phyloP scores from a whole-genome alignment of 2,329 filamentous ascomycete species.

The Phoma sp. region DNA sequence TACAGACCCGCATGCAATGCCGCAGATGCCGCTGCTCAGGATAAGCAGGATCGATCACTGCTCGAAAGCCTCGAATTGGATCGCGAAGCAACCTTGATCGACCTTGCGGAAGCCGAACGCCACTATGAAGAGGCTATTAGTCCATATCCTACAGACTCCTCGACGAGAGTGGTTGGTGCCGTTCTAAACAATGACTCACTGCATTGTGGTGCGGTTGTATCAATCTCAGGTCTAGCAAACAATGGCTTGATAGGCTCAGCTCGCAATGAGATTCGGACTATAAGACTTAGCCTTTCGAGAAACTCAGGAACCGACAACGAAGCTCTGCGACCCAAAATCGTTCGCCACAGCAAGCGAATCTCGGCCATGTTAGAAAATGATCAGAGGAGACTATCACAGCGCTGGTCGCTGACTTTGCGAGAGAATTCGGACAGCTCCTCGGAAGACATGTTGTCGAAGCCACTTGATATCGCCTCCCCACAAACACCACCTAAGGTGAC shows the following conservation, averaged over 20 bases:
- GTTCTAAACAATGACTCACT: not conserved
- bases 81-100: constrained; percentile 23
- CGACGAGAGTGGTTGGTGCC: not conserved
- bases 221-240: not conserved
- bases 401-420: constrained; percentile 2
- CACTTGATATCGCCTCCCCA: not conserved
- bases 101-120: constrained; percentile 21
- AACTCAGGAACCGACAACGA: not conserved
- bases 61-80: constrained; percentile 27
- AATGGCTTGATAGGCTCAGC: not conserved
- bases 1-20: not conserved
- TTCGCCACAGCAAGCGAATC: not conserved
- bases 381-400: constrained; percentile 3
- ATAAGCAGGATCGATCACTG: constrained; percentile 22
- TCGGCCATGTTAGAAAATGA: constrained; percentile 6
- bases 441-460: not conserved
- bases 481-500: not conserved
- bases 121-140: constrained; percentile 8
- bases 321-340: not conserved
- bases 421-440: not conserved
- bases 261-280: not conserved
- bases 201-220: not conserved
- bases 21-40: constrained; percentile 7
- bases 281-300: not conserved
- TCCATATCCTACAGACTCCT: not conserved